These are phyloP conservation scores for Pythium phragmitis DNA, from an alignment of 352 stramenopile species.

Conservation along the genomic window DNA sequence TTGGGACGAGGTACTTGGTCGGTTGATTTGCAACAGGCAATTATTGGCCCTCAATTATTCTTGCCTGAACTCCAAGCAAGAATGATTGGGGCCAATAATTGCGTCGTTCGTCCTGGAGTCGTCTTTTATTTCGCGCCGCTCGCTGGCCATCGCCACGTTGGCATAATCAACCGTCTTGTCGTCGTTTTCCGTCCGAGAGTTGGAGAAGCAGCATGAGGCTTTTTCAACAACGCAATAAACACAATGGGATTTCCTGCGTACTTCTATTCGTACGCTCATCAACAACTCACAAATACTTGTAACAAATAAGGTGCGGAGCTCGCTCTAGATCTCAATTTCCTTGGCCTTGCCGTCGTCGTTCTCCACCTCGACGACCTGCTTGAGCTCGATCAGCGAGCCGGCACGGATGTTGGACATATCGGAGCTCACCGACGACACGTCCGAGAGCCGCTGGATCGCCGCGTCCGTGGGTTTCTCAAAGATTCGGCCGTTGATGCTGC, in stretches of 20 bases:
- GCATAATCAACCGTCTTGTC: too few species aligned
- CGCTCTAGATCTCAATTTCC: constrained; percentile 27
- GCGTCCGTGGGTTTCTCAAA: constrained; percentile 14
- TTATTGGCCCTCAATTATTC: background rate
- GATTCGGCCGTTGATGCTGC: constrained; percentile 20
- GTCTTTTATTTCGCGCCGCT: too few species aligned
- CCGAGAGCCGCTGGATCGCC: constrained; percentile 20
- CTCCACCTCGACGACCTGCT: constrained; percentile 24
- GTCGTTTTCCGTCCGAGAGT: too few species aligned
- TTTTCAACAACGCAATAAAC: too few species aligned
- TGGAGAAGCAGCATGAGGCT: too few species aligned
- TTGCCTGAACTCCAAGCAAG: too few species aligned
- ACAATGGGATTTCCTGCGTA: too few species aligned
- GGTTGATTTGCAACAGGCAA: background rate
- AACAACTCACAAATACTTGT: constrained; percentile 2
- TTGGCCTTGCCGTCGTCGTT: constrained; percentile 16
- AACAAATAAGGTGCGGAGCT: background rate
- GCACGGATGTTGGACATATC: constrained; percentile 10
- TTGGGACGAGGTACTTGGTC: background rate
- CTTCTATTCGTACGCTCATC: too few species aligned
- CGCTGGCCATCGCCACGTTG: too few species aligned
- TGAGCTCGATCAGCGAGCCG: constrained; percentile 28
- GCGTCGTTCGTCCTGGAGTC: too few species aligned
- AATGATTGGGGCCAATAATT: too few species aligned
- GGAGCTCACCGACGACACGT: constrained; percentile 19